Conservation (phyloP, 805 yeast genomes). For the Wickerhamomyces kurtzmanii region DNA sequence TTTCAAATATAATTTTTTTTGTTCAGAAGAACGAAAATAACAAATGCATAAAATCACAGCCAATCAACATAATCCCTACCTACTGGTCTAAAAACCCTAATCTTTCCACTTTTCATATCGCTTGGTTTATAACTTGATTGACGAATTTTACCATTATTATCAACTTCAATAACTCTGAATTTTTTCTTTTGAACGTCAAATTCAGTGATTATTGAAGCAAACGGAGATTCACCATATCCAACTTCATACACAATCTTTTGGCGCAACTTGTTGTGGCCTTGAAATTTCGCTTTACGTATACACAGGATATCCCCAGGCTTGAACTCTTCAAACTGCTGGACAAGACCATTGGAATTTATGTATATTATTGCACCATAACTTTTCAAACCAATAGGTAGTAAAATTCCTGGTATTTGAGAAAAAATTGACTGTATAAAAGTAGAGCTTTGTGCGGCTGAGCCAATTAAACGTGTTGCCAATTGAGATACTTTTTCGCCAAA, state of each 20-base stretch:
- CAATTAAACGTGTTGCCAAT: slow-evolving; percentile 27
- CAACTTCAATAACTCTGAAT: slow-evolving; percentile 56
- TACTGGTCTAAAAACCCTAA: slow-evolving; percentile 72
- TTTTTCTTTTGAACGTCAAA: slow-evolving; percentile 69
- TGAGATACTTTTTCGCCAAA: slow-evolving; percentile 44
- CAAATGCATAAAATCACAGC: slow-evolving; percentile 29
- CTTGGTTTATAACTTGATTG: slow-evolving; percentile 55
- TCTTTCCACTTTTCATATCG: slow-evolving; percentile 70
- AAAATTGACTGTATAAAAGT: slow-evolving; percentile 28
- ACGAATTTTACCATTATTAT: slow-evolving; percentile 37
- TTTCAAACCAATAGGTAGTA: slow-evolving; percentile 54
- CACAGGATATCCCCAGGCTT: slow-evolving; percentile 81
- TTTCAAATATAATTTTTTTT: too few relatives aligned
- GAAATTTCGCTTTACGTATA: slow-evolving; percentile 66
- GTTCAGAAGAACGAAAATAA: too few relatives aligned
- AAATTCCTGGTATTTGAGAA: slow-evolving; percentile 26
- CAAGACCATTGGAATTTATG: slow-evolving; percentile 38
- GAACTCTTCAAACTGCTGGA: slow-evolving; percentile 49
- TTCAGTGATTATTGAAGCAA: slow-evolving; percentile 54
- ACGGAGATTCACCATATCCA: slow-evolving; percentile 47
- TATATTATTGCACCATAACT: slow-evolving; percentile 70
- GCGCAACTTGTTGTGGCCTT: slow-evolving; percentile 46
- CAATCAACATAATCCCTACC: slow-evolving; percentile 69
- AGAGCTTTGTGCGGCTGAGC: slow-evolving; percentile 13
- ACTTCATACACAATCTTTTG: slow-evolving; percentile 47